Percentiles rank a stretch among this genome's conserved stretches.
Evolutionary conservation across 805 yeast species (phyloP).

Genomic region (Saccharomycopsis babjevae): DNA sequence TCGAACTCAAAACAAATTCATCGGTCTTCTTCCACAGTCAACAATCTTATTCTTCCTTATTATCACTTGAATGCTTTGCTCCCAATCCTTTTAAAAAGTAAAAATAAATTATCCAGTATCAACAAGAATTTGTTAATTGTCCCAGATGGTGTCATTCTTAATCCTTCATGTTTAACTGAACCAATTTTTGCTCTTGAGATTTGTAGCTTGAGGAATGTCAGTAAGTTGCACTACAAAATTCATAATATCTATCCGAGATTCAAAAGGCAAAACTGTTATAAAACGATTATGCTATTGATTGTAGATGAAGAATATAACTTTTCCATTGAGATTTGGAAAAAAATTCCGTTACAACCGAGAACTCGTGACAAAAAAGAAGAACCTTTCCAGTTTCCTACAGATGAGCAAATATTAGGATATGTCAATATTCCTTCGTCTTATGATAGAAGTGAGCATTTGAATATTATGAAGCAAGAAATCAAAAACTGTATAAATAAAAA

Average conservation of each 20-base stretch:
- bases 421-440: conserved; percentile 10
- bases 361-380: neutral
- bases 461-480: conserved; percentile 5
- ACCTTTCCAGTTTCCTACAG: neutral
- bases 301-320: conserved; percentile 9
- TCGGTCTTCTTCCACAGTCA: neutral
- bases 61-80: conserved; percentile 10
- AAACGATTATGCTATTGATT: conserved; percentile 11
- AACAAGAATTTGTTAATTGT: conserved; percentile 12
- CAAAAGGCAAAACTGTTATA: conserved; percentile 12
- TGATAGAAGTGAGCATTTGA: conserved; percentile 4
- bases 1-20: neutral
- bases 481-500: neutral
- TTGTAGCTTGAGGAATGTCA: conserved; percentile 3
- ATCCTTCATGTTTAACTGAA: conserved; percentile 6
- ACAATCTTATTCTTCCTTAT: conserved; percentile 8
- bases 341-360: conserved; percentile 11
- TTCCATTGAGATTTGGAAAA: conserved; percentile 15
- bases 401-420: conserved; percentile 1
- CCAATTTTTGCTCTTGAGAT: conserved; percentile 15
- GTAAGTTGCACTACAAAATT: conserved; percentile 12
- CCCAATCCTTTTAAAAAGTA: conserved; percentile 12
- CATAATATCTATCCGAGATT: conserved; percentile 11
- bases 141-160: conserved; percentile 16
- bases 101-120: conserved; percentile 8